Conservation (phyloP, 2,329 filamentous ascomycete genomes). For the Bisporella sp. region DNA sequence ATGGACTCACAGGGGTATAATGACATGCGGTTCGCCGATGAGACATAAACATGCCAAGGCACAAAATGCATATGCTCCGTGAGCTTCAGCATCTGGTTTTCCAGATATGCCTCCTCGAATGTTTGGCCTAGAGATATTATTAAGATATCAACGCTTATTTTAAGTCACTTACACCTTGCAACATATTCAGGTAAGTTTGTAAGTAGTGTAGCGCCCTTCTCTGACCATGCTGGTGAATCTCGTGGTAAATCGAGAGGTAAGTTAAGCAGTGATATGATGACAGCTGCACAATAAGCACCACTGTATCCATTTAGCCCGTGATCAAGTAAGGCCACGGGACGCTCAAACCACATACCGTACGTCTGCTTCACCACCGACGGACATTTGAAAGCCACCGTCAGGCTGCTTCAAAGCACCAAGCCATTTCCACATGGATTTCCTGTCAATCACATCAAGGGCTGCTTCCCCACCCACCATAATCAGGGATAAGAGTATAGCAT, state of each 20-base stretch:
- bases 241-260: slow-evolving; percentile 73
- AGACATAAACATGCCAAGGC: slow-evolving; percentile 84
- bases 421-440: slow-evolving; percentile 85
- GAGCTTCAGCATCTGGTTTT: slow-evolving; percentile 80
- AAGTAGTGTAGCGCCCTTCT: slow-evolving; percentile 59
- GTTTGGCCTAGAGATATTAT: slow-evolving; percentile 60
- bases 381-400: slow-evolving; percentile 86
- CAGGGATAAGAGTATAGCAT: slow-evolving; percentile 74
- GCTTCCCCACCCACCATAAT: slow-evolving; percentile 71
- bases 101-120: slow-evolving; percentile 87
- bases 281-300: slow-evolving; percentile 86
- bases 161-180: slow-evolving; percentile 57
- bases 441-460: slow-evolving; percentile 69
- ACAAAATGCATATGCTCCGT: slow-evolving; percentile 95
- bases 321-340: neutral
- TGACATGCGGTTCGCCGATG: slow-evolving; percentile 69
- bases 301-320: slow-evolving; percentile 36
- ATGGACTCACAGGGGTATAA: slow-evolving; percentile 58
- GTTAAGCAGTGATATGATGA: slow-evolving; percentile 75
- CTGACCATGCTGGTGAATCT: slow-evolving; percentile 59
- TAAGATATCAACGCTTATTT: neutral
- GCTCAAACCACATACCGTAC: slow-evolving; percentile 56
- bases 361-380: slow-evolving; percentile 82
- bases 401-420: slow-evolving; percentile 78
- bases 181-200: slow-evolving; percentile 75